These are phyloP conservation scores for Ramichloridium luteum DNA, from an alignment of 2,329 filamentous ascomycete species.

Conservation along the genomic window DNA sequence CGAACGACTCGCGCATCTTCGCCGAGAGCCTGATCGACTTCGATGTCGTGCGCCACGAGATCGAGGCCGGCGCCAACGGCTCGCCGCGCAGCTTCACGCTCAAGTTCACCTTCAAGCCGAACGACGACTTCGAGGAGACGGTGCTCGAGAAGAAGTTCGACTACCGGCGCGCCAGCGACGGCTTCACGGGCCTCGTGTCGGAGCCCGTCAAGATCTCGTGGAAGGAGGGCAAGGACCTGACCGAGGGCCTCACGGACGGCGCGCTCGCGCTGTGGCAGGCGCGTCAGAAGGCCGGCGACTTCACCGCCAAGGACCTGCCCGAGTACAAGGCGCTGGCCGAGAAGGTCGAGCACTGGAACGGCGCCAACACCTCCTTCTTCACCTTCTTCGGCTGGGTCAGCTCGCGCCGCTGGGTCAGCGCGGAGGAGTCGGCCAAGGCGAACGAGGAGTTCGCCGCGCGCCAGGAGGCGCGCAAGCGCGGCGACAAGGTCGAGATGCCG, in stretches of 20 bases:
- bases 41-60: constrained; percentile 68
- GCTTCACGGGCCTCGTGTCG: constrained; percentile 66
- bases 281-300: constrained; percentile 37
- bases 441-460: constrained; percentile 48
- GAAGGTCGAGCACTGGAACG: constrained; percentile 37
- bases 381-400: constrained; percentile 68
- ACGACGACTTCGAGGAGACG: constrained; percentile 69
- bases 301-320: constrained; percentile 35
- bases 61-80: constrained; percentile 45
- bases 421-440: constrained; percentile 57
- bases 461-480: constrained; percentile 34
- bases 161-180: constrained; percentile 57
- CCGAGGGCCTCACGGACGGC: constrained; percentile 63
- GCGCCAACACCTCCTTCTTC: constrained; percentile 60
- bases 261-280: constrained; percentile 59
- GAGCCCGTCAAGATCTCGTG: constrained; percentile 81
- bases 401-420: constrained; percentile 53
- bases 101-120: constrained; percentile 66
- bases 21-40: constrained; percentile 55
- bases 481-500: constrained; percentile 24
- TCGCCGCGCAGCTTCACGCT: constrained; percentile 72
- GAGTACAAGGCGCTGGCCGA: constrained; percentile 44
- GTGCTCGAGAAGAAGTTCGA: constrained; percentile 86
- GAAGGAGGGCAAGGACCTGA: constrained; percentile 68
- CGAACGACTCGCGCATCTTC: constrained; percentile 63